A percentile compares a stretch with the other conserved stretches of the same genome.
Conservation (phyloP, 441 rosid genomes). For the Populus trichocarpa region DNA sequence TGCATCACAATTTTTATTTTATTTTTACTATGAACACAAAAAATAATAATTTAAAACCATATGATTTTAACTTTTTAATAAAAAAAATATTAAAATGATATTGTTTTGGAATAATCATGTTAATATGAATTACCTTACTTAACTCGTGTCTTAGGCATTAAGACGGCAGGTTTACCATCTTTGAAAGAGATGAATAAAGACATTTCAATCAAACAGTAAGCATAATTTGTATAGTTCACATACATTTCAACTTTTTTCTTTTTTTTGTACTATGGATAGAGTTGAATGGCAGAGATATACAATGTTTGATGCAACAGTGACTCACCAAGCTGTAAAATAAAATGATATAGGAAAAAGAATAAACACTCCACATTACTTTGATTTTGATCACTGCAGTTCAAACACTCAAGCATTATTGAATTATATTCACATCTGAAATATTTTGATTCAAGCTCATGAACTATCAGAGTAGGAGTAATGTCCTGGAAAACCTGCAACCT, state of each 20-base stretch:
- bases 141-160: no score
- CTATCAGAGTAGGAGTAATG: slow-evolving; percentile 43
- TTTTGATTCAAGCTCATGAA: slow-evolving; percentile 21
- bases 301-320: neutral
- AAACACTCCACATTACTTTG: neutral
- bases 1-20: no score
- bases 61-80: no score
- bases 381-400: neutral
- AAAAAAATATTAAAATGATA: no score
- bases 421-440: neutral
- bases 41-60: no score
- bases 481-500: slow-evolving; percentile 57
- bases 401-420: neutral
- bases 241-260: neutral
- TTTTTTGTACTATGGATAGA: neutral
- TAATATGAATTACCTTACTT: no score
- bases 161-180: no score
- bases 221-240: neutral
- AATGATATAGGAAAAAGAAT: neutral
- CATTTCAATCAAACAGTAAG: neutral
- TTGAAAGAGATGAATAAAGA: neutral
- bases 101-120: no score
- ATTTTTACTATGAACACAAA: no score
- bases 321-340: neutral
- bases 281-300: neutral